A percentile compares a stretch with the other conserved stretches of the same genome.
Evolutionary conservation across 306 rosid genomes (phyloP).

Genomic region (Calophaca sinica): DNA sequence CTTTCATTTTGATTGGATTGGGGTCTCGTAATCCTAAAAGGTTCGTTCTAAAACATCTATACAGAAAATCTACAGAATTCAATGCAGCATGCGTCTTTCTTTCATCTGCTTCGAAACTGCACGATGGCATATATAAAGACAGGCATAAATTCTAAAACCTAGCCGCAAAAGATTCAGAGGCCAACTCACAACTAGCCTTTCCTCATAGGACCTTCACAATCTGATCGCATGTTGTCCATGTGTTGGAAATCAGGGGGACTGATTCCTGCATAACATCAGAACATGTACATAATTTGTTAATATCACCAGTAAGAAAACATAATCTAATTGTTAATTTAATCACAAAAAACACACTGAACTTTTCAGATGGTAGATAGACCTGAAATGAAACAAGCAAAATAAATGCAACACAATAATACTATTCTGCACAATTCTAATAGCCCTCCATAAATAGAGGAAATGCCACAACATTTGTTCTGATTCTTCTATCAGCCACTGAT

Average conservation of each 20-base stretch:
- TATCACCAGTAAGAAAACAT: constrained; percentile 31
- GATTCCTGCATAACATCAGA: constrained; percentile 63
- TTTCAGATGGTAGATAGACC: constrained; percentile 19
- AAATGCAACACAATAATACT: constrained; percentile 9
- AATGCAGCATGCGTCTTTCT: constrained; percentile 30
- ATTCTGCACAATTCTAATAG: constrained; percentile 23
- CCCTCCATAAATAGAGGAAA: constrained; percentile 31
- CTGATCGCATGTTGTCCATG: constrained; percentile 45
- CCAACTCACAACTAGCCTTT: constrained; percentile 16
- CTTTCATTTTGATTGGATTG: constrained; percentile 38
- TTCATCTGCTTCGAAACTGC: constrained; percentile 29
- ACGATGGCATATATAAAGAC: constrained; percentile 26
- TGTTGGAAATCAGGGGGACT: constrained; percentile 49
- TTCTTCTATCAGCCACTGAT: constrained; percentile 6
- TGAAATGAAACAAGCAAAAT: constrained; percentile 21
- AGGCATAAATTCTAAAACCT: constrained; percentile 17
- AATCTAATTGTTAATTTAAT: constrained; percentile 29
- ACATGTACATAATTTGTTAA: constrained; percentile 32
- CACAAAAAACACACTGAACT: constrained; percentile 30
- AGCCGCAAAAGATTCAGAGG: constrained; percentile 25
- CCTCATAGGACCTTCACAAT: constrained; percentile 45
- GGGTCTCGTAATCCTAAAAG: constrained; percentile 3
- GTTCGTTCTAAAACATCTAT: not conserved
- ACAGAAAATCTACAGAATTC: constrained; percentile 35
- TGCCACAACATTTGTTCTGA: constrained; percentile 7